Conservation (phyloP, 495 filamentous ascomycete species). For the Annulohypoxylon maeteangense region DNA sequence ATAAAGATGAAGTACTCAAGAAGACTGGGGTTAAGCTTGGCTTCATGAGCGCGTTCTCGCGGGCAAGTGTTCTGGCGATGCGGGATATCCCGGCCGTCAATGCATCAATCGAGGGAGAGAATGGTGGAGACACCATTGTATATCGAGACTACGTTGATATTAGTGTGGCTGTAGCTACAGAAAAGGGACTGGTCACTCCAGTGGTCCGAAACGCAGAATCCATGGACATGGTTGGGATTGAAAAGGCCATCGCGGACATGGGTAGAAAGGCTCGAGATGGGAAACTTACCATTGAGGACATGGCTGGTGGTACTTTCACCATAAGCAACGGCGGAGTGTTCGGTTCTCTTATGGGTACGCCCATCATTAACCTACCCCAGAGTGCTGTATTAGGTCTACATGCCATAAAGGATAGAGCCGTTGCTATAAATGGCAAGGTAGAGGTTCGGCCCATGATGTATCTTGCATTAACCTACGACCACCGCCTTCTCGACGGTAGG, state of each 20-base stretch:
- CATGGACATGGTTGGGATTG: slow-evolving; percentile 88
- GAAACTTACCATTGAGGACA: slow-evolving; percentile 98
- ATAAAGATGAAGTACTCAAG: slow-evolving; percentile 96
- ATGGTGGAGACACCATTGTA: slow-evolving; percentile 96
- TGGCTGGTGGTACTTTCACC: slow-evolving; percentile 98
- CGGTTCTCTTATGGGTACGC: slow-evolving; percentile 88
- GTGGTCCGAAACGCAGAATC: slow-evolving; percentile 93
- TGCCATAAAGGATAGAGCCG: slow-evolving; percentile 94
- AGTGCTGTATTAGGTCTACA: slow-evolving; percentile 97
- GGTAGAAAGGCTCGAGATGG: slow-evolving; percentile 97
- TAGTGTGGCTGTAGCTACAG: slow-evolving; percentile 95
- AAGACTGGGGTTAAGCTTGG: slow-evolving; percentile 97
- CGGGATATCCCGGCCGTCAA: slow-evolving; percentile 95
- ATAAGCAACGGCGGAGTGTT: slow-evolving; percentile 91
- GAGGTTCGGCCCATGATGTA: slow-evolving; percentile 99
- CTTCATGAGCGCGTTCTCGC: slow-evolving; percentile 98
- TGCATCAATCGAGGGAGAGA: slow-evolving; percentile 94
- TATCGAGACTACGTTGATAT: slow-evolving; percentile 99
- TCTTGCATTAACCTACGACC: slow-evolving; percentile 95
- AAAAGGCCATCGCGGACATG: slow-evolving; percentile 90
- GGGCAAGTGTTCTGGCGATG: slow-evolving; percentile 92
- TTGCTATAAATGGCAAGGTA: slow-evolving; percentile 89
- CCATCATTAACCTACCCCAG: slow-evolving; percentile 99
- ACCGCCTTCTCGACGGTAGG: slow-evolving; percentile 92
- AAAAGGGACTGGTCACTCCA: slow-evolving; percentile 96